A percentile compares a stretch with the other conserved stretches of the same genome.
phyloP scores from a whole-genome alignment of 768 basidiomycete genomes.

The Leccinum obscurum region DNA sequence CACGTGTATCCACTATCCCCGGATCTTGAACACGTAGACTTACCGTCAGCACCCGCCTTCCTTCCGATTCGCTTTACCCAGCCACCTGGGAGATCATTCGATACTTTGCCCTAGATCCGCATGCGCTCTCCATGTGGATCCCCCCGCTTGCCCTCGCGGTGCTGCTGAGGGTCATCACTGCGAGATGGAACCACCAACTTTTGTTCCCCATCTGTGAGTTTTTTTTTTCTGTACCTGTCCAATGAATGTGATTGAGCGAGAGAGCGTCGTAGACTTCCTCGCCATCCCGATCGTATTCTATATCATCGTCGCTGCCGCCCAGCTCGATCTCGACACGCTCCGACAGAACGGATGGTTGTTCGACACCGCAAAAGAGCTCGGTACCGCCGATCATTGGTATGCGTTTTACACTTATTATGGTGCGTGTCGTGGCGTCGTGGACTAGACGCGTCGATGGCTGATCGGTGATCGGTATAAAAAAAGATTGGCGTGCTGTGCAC shows the following conservation, averaged over 20 bases:
- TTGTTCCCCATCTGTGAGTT: conserved; percentile 84
- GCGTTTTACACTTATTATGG: conserved; percentile 81
- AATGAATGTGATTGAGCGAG: neutral
- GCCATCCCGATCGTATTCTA: conserved; percentile 85
- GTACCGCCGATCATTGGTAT: conserved; percentile 60
- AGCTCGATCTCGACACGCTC: conserved; percentile 58
- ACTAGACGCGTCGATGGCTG: neutral
- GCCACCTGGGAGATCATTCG: conserved; percentile 65
- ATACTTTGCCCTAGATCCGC: conserved; percentile 62
- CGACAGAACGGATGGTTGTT: conserved; percentile 83
- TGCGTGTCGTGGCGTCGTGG: conserved; percentile 33
- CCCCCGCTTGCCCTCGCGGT: conserved; percentile 77
- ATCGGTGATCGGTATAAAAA: neutral
- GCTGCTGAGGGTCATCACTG: conserved; percentile 76
- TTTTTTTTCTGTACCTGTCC: neutral
- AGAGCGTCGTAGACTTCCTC: conserved; percentile 59
- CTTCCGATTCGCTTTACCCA: conserved; percentile 69
- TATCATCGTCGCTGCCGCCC: conserved; percentile 62
- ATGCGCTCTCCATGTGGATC: conserved; percentile 74
- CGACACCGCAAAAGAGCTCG: conserved; percentile 46
- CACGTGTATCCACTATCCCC: neutral
- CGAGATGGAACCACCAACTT: conserved; percentile 80
- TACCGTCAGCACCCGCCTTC: conserved; percentile 80
- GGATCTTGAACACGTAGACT: conserved; percentile 46
- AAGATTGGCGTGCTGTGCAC: conserved; percentile 61